Base-by-base conservation (phyloP, 1,284 basidiomycete species). In the Xerocomus minutiporus region DNA sequence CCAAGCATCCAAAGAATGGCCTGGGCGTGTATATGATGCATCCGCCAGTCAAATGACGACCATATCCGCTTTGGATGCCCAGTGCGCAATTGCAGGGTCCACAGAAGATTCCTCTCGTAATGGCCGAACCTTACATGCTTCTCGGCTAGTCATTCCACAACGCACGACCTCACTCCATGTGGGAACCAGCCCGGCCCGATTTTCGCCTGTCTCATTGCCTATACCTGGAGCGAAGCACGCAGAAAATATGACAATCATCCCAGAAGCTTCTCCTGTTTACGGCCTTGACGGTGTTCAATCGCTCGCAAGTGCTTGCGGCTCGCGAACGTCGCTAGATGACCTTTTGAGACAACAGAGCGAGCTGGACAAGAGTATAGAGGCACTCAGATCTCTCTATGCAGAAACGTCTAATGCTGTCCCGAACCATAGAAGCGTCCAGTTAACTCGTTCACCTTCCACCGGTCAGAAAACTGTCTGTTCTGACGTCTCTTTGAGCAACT, bases 401-500 rank as follows among this genome's bases (percentile, higher is more conserved):
- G 60, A 58, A 31, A 53, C 58, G 4, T 48, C 52, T 25, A 48
- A 47, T 54, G 36, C 40, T 46, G 48, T 46, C 40, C 31, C 7
- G 50, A 54, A 48, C 38, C 17, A 44, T 23, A 45, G 49, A 44
- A 46, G 56, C 41, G 46, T n/a, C 15, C 53, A 64, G 42, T 23
- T 64, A 29, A 46, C 52, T 48, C 61, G 57, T 48, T 61, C 61
- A 41, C 53, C 61, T 26, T 71, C 71, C n/a, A 61, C 57, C 26
- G 62, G 63, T 34, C 63, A 65, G 42, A 64, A 54, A 49, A 68
- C 69, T 17, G 28, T 56, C 39, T 71, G 60, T 62, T 67, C 65
- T 62, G 83, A 83, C 26, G 80, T 89, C 59, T 86, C 87, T 8
- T 70, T 89, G 49, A 86, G 84, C 59, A 75, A 75, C 47, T 88